Base-by-base conservation (phyloP, 805 yeast genomes). In the Nakazawaea anatomiae region DNA sequence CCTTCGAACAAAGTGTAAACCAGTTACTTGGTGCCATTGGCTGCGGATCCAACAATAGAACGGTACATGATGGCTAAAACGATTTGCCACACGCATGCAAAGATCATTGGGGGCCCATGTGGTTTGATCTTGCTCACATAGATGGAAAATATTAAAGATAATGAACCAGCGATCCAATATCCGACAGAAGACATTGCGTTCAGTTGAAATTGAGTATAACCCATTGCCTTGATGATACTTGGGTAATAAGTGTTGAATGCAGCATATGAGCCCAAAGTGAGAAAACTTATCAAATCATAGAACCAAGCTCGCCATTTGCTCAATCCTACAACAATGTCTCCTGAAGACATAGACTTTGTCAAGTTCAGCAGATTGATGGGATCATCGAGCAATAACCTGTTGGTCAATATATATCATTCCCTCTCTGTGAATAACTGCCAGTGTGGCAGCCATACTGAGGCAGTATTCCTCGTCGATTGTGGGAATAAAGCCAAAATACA, bases 361-460 rank as follows among this genome's bases (percentile, higher is more conserved):
- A 49, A 28, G 30, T 39, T 44, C 9, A 49, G 7, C 47, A 44
- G 48, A 67, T 77, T 77, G 9, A 74, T 58, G 27, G 87, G 87
- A 58, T 83, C 88, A 59, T 83, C 87, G 56, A 86, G 66, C 47
- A 83, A 62, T 2, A 83, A 71, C 53, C 80, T 69, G 60, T 81
- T 81, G 47, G 80, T 85, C 32, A 80, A 67, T 50, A 82, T 80
- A 52, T 75, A 74, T 61, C 76, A 80, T 54, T 83, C 85, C 42
- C 77, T 63, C 1, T 77, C 79, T 12, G 76, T 73, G 25, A 49
- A 49, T 55, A 72, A 72, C 78, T 78, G 73, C 27, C 63, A 63
- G 32, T 59, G 61, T 42, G 54, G 54, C 30, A 57, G 60, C 64
- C 63, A 66, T 6, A 57, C 53, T 30, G 55, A 59, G 14, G 57